Conservation (phyloP, 352 stramenopile species). For the Pilasporangium apinafurcum region DNA sequence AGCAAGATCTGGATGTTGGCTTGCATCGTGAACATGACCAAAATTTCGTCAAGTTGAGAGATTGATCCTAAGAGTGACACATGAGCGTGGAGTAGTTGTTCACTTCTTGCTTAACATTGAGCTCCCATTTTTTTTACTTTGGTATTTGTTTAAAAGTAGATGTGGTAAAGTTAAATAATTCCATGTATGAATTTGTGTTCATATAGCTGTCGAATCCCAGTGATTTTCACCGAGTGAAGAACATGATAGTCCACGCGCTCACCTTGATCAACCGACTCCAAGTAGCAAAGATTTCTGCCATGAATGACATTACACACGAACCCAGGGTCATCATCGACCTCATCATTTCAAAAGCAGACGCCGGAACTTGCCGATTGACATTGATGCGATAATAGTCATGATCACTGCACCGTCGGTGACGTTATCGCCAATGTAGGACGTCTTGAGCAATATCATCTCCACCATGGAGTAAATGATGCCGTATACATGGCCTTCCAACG, state of each 20-base stretch:
- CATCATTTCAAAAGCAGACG: conserved; percentile 58
- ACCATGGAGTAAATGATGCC: conserved; percentile 32
- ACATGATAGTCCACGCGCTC: conserved; percentile 44
- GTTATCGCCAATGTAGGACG: conserved; percentile 44
- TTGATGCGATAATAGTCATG: conserved; percentile 28
- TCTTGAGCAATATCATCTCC: conserved; percentile 23
- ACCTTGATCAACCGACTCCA: conserved; percentile 42
- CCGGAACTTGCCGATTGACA: conserved; percentile 27
- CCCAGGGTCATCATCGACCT: conserved; percentile 28
- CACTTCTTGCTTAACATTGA: no score
- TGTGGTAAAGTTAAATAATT: no score
- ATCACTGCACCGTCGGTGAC: conserved; percentile 42
- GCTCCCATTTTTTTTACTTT: no score
- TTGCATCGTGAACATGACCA: no score
- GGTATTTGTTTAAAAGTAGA: no score
- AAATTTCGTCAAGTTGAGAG: no score
- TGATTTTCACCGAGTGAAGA: conserved; percentile 46
- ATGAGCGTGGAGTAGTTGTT: no score
- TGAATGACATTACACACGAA: conserved; percentile 21
- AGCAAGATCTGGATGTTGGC: no score
- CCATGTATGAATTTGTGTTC: no score
- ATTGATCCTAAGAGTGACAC: no score
- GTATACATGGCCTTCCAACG: conserved; percentile 55
- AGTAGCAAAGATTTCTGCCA: conserved; percentile 39
- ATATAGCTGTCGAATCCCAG: no score